Evolutionary conservation across 1,284 basidiomycete species (phyloP).

Genomic region (Cryptococcus wingfieldii): DNA sequence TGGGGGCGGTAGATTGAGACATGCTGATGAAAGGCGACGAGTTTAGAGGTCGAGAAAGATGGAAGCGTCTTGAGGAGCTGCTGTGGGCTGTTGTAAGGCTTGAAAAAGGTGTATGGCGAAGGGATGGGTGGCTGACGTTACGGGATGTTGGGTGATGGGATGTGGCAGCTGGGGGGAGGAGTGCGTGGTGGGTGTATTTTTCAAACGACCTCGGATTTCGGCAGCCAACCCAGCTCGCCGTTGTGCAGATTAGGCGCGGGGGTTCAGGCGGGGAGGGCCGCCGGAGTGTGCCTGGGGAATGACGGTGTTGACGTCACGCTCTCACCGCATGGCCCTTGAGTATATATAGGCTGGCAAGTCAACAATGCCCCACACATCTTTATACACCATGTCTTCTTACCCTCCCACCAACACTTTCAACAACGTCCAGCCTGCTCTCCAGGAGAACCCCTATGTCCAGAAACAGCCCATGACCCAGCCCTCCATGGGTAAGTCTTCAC

Average conservation of each 20-base stretch:
- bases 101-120: neutral
- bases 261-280: too few relatives aligned
- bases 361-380: neutral
- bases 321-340: neutral
- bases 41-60: neutral
- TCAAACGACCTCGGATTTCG: too few relatives aligned
- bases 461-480: conserved; percentile 29
- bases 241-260: too few relatives aligned
- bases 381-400: conserved; percentile 3
- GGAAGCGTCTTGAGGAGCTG: neutral
- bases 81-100: neutral
- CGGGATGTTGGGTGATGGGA: neutral
- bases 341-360: too few relatives aligned
- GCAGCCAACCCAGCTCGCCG: too few relatives aligned
- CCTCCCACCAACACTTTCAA: conserved; percentile 4
- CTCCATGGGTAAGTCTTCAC: conserved; percentile 33
- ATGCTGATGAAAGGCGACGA: neutral
- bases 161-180: too few relatives aligned
- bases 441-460: conserved; percentile 18
- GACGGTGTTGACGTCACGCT: neutral
- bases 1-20: conserved; percentile 13
- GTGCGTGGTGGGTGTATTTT: too few relatives aligned
- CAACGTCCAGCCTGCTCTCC: conserved; percentile 26
- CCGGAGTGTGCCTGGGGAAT: too few relatives aligned
- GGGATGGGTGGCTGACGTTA: neutral